Evolutionary conservation across 2,329 filamentous ascomycete genomes (phyloP).

Genomic region (Phaeosphaeriaceae sp.): DNA sequence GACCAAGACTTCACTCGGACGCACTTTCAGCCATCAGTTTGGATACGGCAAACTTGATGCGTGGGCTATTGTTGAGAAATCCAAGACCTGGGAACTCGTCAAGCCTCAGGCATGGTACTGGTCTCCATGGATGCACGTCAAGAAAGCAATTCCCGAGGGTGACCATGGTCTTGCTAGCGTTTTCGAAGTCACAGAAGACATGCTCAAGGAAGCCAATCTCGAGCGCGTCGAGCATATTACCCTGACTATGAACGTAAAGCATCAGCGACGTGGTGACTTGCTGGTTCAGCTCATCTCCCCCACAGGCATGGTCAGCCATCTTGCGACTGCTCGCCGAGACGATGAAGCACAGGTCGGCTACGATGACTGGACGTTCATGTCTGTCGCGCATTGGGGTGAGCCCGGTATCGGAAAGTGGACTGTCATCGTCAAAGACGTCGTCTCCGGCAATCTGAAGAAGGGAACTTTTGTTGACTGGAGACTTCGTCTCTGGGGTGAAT

Average conservation of each 20-base stretch:
- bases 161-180: constrained; percentile 76
- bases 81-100: constrained; percentile 84
- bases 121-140: constrained; percentile 92
- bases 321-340: constrained; percentile 75
- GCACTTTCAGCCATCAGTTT: constrained; percentile 91
- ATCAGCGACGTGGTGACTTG: constrained; percentile 85
- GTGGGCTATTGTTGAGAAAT: constrained; percentile 81
- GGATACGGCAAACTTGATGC: constrained; percentile 96
- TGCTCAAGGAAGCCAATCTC: constrained; percentile 82
- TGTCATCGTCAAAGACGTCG: constrained; percentile 84
- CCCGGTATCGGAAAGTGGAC: constrained; percentile 88
- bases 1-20: constrained; percentile 81
- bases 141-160: constrained; percentile 84
- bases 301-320: constrained; percentile 78
- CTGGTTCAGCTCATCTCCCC: constrained; percentile 93
- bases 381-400: constrained; percentile 96
- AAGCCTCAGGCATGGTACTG: constrained; percentile 96
- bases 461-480: constrained; percentile 91
- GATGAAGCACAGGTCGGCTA: constrained; percentile 77
- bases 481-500: constrained; percentile 91
- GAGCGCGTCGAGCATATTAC: constrained; percentile 92
- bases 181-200: constrained; percentile 83
- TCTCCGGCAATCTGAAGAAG: constrained; percentile 71
- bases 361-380: constrained; percentile 98
- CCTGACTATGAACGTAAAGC: constrained; percentile 94